These are phyloP conservation scores for Berberis thunbergii DNA, from an alignment of 164 flowering plant genomes.

Conservation along the genomic window DNA sequence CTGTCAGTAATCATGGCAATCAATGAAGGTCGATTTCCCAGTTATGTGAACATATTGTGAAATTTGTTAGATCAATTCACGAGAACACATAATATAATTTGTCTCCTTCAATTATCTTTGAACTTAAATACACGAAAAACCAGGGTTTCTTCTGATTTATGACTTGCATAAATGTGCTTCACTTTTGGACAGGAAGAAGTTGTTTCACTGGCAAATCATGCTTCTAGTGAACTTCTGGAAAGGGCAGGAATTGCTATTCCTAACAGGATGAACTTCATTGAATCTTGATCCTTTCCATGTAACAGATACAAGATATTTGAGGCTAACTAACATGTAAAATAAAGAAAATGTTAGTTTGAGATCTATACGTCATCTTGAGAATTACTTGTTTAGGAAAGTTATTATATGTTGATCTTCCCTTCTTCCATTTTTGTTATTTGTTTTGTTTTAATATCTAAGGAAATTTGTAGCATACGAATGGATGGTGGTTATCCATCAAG, in stretches of 20 bases:
- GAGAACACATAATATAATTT: not conserved
- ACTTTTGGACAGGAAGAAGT: conserved; percentile 42
- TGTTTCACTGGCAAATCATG: conserved; percentile 43
- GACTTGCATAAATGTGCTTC: too few species aligned
- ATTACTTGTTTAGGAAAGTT: too few species aligned
- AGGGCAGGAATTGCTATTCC: conserved; percentile 74
- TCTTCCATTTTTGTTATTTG: too few species aligned
- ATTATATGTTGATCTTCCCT: too few species aligned
- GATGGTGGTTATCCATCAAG: too few species aligned
- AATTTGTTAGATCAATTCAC: too few species aligned
- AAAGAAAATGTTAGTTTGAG: too few species aligned
- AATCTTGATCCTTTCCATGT: conserved; percentile 13
- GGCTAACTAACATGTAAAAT: not conserved
- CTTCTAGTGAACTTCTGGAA: conserved; percentile 51
- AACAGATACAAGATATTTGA: not conserved
- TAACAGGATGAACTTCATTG: conserved; percentile 57
- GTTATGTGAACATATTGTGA: not conserved
- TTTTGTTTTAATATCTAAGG: too few species aligned
- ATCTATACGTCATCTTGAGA: too few species aligned
- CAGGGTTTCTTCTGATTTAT: not conserved
- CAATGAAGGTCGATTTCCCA: not conserved
- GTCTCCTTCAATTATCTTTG: not conserved
- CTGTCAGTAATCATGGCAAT: not conserved
- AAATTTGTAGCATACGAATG: too few species aligned
- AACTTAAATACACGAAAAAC: not conserved